Base-by-base conservation (phyloP, 2,329 filamentous ascomycete genomes). In the Aspergillus caelatus region DNA sequence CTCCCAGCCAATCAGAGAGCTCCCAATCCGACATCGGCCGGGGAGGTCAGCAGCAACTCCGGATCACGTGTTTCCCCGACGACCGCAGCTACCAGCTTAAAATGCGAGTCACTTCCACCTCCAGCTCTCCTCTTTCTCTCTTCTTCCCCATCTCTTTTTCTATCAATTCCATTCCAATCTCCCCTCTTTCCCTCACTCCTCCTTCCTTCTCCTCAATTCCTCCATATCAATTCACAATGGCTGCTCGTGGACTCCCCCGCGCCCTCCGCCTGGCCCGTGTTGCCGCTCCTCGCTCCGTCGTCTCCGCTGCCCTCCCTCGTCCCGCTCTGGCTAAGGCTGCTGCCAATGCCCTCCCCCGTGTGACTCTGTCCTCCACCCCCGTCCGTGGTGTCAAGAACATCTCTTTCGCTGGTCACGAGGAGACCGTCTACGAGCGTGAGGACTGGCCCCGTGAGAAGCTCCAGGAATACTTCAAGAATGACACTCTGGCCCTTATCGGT, bases 401-500 rank as follows among this genome's bases (percentile, higher is more conserved):
- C 82, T 94, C 98, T 89, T 99, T 99, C 82, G 95, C 95, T 72
- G 95, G 93, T 77, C 86, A 87, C 79, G 94, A 96, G 85, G 95
- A 99, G 88, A 88, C 90, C 72, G 95, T 99, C 79, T 97, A 92
- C 80, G 95, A 99, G 89, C 94, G 95, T 84, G 92, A 88, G 79
- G 95, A 99, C 86, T 99, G 95, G 95, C 95, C 95, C 72, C 89
- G 91, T 81, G 94, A 97, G 87, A 98, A 97, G 91, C 93, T 99
- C 80, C 86, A 97, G 92, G 93, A 98, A 71, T 99, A 94, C 90
- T 99, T 99, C 92, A 98, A 98, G 89, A 89, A 99, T 85, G 95
- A 99, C 84, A 98, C 94, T 73, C 92, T 99, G 75, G 95, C 95
- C 78, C 91, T 99, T 78, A 99, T 99, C 82, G 95, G 95, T 81